Conservation (phyloP, 1,139 yeast species). For the Meyerozyma athensensis region DNA sequence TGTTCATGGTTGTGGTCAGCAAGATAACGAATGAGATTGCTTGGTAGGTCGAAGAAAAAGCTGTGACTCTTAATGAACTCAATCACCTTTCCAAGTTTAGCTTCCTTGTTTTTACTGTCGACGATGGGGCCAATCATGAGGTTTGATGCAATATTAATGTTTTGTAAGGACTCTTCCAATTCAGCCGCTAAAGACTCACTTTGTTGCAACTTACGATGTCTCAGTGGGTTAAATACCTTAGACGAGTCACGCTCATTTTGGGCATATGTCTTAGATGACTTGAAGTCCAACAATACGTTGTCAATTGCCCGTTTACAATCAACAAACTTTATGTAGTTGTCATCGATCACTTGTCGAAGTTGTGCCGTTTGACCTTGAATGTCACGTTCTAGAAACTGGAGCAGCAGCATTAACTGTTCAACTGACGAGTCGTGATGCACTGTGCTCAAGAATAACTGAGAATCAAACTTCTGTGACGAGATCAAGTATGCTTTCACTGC, state of each 20-base stretch:
- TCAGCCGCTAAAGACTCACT: constrained; percentile 26
- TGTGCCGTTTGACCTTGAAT: constrained; percentile 65
- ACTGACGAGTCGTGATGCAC: constrained; percentile 71
- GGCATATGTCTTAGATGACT: constrained; percentile 30
- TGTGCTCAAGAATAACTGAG: constrained; percentile 62
- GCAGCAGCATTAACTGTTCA: constrained; percentile 52
- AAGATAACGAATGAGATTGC: constrained; percentile 48
- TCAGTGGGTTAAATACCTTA: constrained; percentile 37
- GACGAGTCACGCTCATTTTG: constrained; percentile 34
- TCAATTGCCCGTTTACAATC: constrained; percentile 62
- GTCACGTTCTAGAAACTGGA: constrained; percentile 54
- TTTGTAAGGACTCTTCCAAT: constrained; percentile 41
- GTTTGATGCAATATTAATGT: constrained; percentile 55
- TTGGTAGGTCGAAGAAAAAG: constrained; percentile 70
- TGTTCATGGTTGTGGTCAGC: constrained; percentile 63
- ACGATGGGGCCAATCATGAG: constrained; percentile 72
- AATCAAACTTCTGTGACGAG: constrained; percentile 68
- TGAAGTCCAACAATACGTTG: constrained; percentile 30
- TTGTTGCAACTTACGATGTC: constrained; percentile 18
- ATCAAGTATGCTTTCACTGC: constrained; percentile 54
- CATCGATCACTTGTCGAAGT: constrained; percentile 61
- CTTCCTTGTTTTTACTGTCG: constrained; percentile 57
- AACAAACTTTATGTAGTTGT: constrained; percentile 71
- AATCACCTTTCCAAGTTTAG: constrained; percentile 55
- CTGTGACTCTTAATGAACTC: constrained; percentile 59